These are phyloP conservation scores for Pseudocercospora crystallina DNA, from an alignment of 2,329 filamentous ascomycete species.

Conservation along the genomic window DNA sequence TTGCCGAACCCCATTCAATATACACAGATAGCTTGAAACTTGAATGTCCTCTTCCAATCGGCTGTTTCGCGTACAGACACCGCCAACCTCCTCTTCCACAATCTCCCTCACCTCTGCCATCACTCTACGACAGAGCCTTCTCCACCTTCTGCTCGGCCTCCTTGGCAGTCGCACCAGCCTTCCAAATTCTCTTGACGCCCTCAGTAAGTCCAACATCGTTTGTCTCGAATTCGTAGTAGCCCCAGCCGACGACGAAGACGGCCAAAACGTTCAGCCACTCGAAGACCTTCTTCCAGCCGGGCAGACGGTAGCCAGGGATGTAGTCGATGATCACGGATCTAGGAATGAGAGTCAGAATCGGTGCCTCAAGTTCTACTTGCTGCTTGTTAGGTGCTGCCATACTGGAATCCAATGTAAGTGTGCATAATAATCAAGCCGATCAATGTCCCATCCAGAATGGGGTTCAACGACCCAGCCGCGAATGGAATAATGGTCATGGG, in stretches of 20 bases:
- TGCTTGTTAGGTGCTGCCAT: constrained; percentile 36
- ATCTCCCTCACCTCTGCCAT: too few relatives aligned
- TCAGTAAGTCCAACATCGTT: constrained; percentile 95
- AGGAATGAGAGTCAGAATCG: neutral
- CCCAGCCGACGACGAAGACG: constrained; percentile 79
- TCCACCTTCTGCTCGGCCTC: constrained; percentile 19
- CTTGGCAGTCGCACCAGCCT: constrained; percentile 50
- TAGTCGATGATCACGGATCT: constrained; percentile 84
- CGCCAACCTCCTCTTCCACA: too few relatives aligned
- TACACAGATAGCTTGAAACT: too few relatives aligned
- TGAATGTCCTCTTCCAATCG: too few relatives aligned
- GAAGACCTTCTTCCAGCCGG: constrained; percentile 64
- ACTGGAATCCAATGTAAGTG: constrained; percentile 94
- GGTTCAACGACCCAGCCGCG: constrained; percentile 87
- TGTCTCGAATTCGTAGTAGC: constrained; percentile 97
- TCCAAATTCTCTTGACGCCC: constrained; percentile 85
- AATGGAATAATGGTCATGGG: constrained; percentile 90
- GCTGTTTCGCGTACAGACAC: too few relatives aligned
- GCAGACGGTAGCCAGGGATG: constrained; percentile 70
- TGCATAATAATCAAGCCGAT: constrained; percentile 83
- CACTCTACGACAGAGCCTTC: neutral
- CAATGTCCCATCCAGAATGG: constrained; percentile 79
- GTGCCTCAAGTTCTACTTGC: neutral
- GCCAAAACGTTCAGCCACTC: constrained; percentile 76
- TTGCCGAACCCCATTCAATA: too few relatives aligned